Base-by-base conservation (phyloP, 805 yeast genomes). In the Diddensiella caesifluorescens region DNA sequence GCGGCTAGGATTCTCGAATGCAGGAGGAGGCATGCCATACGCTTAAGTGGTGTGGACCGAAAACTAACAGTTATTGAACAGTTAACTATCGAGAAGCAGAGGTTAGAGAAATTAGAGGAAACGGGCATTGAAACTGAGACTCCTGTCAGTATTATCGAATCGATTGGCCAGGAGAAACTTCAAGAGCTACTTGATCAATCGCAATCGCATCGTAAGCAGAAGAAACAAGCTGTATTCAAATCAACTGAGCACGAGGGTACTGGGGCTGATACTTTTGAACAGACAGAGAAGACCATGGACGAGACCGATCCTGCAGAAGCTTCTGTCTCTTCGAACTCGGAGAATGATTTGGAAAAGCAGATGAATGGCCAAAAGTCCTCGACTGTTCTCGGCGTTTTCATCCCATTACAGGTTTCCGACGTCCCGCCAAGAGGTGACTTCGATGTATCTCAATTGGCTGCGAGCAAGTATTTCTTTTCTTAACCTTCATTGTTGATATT, bases 391-490 rank as follows among this genome's bases (percentile, higher is more conserved):
- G 71, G 68, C 42, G 68, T 82, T 2, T 64, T 85, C 43, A 79
- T 77, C 5, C 95, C 95, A 4, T 68, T 87, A 53, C 64, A 61
- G 33, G 67, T 87, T 48, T 94, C 95, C 0, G 71, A 68, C 0
- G 74, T 86, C 31, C 96, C 96, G 10, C 66, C 72, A 38, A 80
- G 75, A 60, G 98, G 97, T 38, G 79, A 78, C 13, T 85, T 90
- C 53, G 94, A 90, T 56, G 94, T 90, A 27, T 64, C 67, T 29
- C 74, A 73, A 44, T 81, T 89, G 32, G 72, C 73, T 56, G 75
- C 79, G 38, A 85, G 95, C 48, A 71, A 72, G 23, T 90, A 90
- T 62, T 90, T 90, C 72, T 90, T 90, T 57, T 65, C 70, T 4
- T 65, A 44, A 50, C 18, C 15, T 25, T 19, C 5, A 16, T 15